Conservation (phyloP, 2,329 filamentous ascomycete genomes). For the Ampelomyces quisqualis region DNA sequence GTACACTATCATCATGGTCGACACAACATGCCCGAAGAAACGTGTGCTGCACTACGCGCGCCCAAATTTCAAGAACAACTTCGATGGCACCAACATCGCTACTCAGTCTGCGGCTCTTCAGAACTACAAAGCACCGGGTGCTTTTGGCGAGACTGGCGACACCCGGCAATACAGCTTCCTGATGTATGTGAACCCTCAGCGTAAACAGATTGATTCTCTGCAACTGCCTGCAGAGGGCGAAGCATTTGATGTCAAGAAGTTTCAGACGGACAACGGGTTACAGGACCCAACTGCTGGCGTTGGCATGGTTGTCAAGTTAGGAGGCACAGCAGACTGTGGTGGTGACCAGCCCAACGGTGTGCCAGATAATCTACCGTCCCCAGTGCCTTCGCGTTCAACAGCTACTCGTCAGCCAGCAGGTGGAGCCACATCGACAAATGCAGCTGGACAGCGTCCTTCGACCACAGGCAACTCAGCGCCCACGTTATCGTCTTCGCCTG, state of each 20-base stretch:
- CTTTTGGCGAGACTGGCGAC: conserved; percentile 34
- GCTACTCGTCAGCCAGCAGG: too few relatives aligned
- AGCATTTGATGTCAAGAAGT: conserved; percentile 31
- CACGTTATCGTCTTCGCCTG: too few relatives aligned
- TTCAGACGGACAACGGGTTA: conserved; percentile 35
- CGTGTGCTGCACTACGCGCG: conserved; percentile 36
- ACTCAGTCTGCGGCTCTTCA: conserved; percentile 17
- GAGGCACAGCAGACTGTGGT: conserved; percentile 24
- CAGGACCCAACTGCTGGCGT: conserved; percentile 31
- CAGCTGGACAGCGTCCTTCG: neutral
- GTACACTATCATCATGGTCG: conserved; percentile 37
- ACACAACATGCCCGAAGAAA: conserved; percentile 33
- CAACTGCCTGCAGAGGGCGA: conserved; percentile 29
- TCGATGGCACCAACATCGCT: conserved; percentile 29
- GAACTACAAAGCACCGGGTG: conserved; percentile 35
- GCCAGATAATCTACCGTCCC: conserved; percentile 8
- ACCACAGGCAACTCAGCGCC: conserved; percentile 1
- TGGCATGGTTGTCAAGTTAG: conserved; percentile 39
- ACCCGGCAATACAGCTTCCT: conserved; percentile 37
- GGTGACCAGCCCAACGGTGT: conserved; percentile 8
- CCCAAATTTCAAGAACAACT: conserved; percentile 35
- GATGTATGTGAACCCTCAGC: conserved; percentile 33
- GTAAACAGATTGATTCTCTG: conserved; percentile 21
- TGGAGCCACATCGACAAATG: conserved; percentile 4
- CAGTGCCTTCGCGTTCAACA: conserved; percentile 4